These are phyloP conservation scores for Ophiocordyceps australis DNA, from an alignment of 2,329 filamentous ascomycete species.

Conservation along the genomic window DNA sequence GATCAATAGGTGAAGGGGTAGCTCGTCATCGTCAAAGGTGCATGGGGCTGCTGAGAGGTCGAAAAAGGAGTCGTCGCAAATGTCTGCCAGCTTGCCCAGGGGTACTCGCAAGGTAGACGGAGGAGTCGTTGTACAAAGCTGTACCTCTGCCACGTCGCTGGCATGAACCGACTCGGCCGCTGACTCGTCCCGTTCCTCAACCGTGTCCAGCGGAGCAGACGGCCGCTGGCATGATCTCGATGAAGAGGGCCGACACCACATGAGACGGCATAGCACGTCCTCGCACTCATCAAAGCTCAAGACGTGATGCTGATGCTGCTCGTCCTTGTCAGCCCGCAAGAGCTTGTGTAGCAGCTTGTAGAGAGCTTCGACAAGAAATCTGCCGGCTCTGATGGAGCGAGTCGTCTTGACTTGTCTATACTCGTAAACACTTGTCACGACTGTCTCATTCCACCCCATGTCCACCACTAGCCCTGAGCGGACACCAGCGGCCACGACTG, in stretches of 20 bases:
- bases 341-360: conserved; percentile 36
- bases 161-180: conserved; percentile 13
- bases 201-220: conserved; percentile 23
- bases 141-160: conserved; percentile 19
- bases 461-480: conserved; percentile 79
- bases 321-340: conserved; percentile 10
- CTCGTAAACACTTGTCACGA: conserved; percentile 75
- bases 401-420: conserved; percentile 62
- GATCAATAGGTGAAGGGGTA: conserved; percentile 57
- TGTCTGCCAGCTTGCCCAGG: conserved; percentile 52
- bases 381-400: conserved; percentile 59
- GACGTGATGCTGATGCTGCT: conserved; percentile 13
- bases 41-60: conserved; percentile 27
- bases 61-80: conserved; percentile 62
- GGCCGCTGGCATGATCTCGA: conserved; percentile 15
- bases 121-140: conserved; percentile 25
- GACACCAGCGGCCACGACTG: conserved; percentile 61
- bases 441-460: conserved; percentile 82
- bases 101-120: conserved; percentile 43
- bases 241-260: conserved; percentile 46
- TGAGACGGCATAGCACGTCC: conserved; percentile 54
- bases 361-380: conserved; percentile 49
- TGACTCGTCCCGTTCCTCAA: conserved; percentile 39
- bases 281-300: conserved; percentile 66
- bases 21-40: conserved; percentile 73